phyloP scores from a whole-genome alignment of 495 filamentous ascomycete species.

The Pseudoneurospora amorphoporcata region DNA sequence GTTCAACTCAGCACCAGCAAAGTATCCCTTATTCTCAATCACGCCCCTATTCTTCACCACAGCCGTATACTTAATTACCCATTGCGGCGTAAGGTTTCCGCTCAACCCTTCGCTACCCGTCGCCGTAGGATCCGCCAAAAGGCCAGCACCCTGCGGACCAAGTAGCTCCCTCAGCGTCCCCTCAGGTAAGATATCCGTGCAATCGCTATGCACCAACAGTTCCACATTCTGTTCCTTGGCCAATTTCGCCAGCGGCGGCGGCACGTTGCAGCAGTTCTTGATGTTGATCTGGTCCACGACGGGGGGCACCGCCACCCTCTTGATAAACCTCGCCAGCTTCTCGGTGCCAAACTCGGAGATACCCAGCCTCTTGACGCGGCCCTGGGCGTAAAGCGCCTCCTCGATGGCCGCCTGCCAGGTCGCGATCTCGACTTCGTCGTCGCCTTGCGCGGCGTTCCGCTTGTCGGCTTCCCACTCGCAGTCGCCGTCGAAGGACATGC shows the following conservation, averaged over 20 bases:
- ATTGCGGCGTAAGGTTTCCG: slow-evolving; percentile 73
- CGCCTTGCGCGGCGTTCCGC: slow-evolving; percentile 47
- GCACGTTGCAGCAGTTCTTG: slow-evolving; percentile 92
- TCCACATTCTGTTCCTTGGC: slow-evolving; percentile 81
- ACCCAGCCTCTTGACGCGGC: slow-evolving; percentile 63
- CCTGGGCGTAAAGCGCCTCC: slow-evolving; percentile 71
- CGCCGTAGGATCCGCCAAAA: slow-evolving; percentile 44
- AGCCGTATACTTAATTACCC: slow-evolving; percentile 97
- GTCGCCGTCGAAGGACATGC: slow-evolving; percentile 86
- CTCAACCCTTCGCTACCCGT: slow-evolving; percentile 41
- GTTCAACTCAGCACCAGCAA: slow-evolving; percentile 65
- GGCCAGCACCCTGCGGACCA: slow-evolving; percentile 56
- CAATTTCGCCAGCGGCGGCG: slow-evolving; percentile 73
- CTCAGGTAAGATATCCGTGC: slow-evolving; percentile 75
- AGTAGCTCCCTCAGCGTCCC: slow-evolving; percentile 78
- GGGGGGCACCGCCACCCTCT: slow-evolving; percentile 58
- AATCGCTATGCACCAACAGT: slow-evolving; percentile 88
- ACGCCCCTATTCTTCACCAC: slow-evolving; percentile 95
- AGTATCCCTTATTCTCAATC: slow-evolving; percentile 97
- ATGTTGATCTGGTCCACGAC: slow-evolving; percentile 94
- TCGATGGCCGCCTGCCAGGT: slow-evolving; percentile 54
- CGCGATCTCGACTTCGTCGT: slow-evolving; percentile 52
- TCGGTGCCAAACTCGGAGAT: slow-evolving; percentile 85
- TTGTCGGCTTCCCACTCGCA: slow-evolving; percentile 69
- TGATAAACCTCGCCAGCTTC: slow-evolving; percentile 50